Evolutionary conservation across 176 grass and related monocot species (phyloP).

Genomic region (Aegilops bicornis): DNA sequence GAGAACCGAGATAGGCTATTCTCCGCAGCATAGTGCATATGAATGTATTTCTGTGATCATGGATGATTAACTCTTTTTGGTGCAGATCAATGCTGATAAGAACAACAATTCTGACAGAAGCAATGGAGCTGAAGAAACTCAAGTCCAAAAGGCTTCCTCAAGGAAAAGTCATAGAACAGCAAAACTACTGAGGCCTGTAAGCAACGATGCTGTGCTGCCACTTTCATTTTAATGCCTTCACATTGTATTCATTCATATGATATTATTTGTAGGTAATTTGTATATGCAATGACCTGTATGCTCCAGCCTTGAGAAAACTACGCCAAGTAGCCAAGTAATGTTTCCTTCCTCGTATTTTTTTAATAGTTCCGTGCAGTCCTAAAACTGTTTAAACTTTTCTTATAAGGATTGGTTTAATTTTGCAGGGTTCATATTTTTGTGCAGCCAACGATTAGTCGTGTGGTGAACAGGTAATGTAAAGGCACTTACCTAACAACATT

Average conservation of each 20-base stretch:
- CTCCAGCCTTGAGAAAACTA: conserved; percentile 92
- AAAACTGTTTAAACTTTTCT: conserved; percentile 19
- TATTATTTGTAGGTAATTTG: conserved; percentile 77
- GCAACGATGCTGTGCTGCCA: conserved; percentile 21
- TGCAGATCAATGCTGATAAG: conserved; percentile 81
- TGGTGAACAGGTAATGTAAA: conserved; percentile 78
- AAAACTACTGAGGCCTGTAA: conserved; percentile 82
- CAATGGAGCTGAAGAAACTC: conserved; percentile 40
- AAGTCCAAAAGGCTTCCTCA: conserved; percentile 54
- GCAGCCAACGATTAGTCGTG: conserved; percentile 78
- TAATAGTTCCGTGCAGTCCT: background rate
- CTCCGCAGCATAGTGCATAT: conserved; percentile 8
- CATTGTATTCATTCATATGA: conserved; percentile 8
- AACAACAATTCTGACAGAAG: conserved; percentile 55
- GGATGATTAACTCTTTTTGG: background rate
- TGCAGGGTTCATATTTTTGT: conserved; percentile 90
- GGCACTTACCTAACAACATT: conserved; percentile 12
- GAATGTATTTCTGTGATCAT: background rate
- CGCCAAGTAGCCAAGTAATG: conserved; percentile 95
- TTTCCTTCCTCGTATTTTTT: conserved; percentile 22
- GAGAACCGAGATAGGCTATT: conserved; percentile 5
- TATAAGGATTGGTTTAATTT: conserved; percentile 41
- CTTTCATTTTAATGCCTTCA: conserved; percentile 15
- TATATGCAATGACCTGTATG: conserved; percentile 99
- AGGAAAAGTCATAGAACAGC: conserved; percentile 66